These are phyloP conservation scores for Venturiaceae sp. DNA, from an alignment of 2,329 filamentous ascomycete genomes.

Conservation along the genomic window DNA sequence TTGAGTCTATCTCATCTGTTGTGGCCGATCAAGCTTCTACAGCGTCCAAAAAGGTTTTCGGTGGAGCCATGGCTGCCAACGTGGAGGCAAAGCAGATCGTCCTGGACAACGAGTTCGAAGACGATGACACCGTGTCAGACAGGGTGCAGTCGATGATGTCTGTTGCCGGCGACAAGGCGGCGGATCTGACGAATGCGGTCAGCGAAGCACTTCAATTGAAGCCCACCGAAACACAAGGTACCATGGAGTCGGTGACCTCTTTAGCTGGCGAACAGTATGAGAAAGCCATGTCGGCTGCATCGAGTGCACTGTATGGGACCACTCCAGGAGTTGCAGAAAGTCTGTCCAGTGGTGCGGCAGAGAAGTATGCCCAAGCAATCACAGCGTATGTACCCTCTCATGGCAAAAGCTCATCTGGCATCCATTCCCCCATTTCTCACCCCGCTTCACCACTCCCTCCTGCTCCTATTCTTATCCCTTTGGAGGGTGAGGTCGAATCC, in stretches of 20 bases:
- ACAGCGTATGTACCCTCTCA: slow-evolving; percentile 36
- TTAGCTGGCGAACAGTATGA: slow-evolving; percentile 8
- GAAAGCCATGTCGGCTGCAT: slow-evolving; percentile 9
- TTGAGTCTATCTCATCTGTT: background rate
- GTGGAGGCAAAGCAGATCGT: slow-evolving; percentile 36
- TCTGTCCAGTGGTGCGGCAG: slow-evolving; percentile 27
- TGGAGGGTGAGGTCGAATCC: background rate
- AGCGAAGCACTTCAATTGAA: slow-evolving; percentile 3
- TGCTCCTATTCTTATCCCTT: background rate
- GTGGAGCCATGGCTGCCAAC: slow-evolving; percentile 42
- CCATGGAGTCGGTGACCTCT: slow-evolving; percentile 17
- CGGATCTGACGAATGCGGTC: slow-evolving; percentile 4
- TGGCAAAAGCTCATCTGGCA: background rate
- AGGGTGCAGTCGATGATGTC: slow-evolving; percentile 1
- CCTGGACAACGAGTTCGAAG: slow-evolving; percentile 14
- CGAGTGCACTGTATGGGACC: slow-evolving; percentile 8
- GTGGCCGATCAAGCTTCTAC: slow-evolving; percentile 4
- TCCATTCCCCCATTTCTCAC: background rate
- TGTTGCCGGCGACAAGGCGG: slow-evolving; percentile 4
- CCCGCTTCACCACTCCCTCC: background rate
- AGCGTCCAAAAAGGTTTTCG: slow-evolving; percentile 43
- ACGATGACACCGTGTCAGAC: slow-evolving; percentile 5
- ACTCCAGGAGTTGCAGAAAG: background rate
- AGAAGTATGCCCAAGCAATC: slow-evolving; percentile 47
- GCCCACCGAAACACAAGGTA: slow-evolving; percentile 17